phyloP scores from a whole-genome alignment of 2,329 filamentous ascomycete species.

The Nemania sp. region DNA sequence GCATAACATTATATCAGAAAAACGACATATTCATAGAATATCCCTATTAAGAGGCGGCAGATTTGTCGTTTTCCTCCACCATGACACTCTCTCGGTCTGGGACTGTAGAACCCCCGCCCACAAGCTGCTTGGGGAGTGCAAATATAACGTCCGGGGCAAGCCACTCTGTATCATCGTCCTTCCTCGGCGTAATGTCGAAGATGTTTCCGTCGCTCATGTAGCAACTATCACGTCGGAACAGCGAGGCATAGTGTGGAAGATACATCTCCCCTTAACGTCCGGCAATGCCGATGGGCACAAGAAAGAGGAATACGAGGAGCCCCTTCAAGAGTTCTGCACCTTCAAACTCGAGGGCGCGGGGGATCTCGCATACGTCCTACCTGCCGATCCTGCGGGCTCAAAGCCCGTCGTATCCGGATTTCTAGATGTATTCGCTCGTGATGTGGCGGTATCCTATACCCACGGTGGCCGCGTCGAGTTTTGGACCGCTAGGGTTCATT shows the following conservation, averaged over 20 bases:
- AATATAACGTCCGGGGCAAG: conserved; percentile 67
- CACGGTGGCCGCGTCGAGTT: conserved; percentile 74
- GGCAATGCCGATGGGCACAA: conserved; percentile 31
- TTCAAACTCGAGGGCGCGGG: conserved; percentile 68
- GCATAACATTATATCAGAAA: conserved; percentile 69
- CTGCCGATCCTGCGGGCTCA: conserved; percentile 84
- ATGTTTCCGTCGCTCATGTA: conserved; percentile 67
- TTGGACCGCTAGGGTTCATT: conserved; percentile 80
- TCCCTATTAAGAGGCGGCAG: conserved; percentile 76
- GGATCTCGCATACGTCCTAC: conserved; percentile 70
- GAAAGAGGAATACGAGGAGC: conserved; percentile 42
- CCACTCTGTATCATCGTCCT: conserved; percentile 80
- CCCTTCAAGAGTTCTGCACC: conserved; percentile 68
- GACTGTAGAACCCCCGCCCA: conserved; percentile 69
- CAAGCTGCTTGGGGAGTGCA: conserved; percentile 59
- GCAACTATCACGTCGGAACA: conserved; percentile 82
- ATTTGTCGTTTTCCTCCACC: conserved; percentile 80
- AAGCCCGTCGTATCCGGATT: conserved; percentile 73
- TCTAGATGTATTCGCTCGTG: conserved; percentile 82
- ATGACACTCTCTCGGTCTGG: conserved; percentile 75
- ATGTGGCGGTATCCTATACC: conserved; percentile 86
- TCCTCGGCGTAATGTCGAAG: conserved; percentile 62
- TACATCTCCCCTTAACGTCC: conserved; percentile 61
- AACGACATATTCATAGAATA: conserved; percentile 77
- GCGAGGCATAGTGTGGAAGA: conserved; percentile 80